Percentiles rank a stretch among this genome's conserved stretches.
Evolutionary conservation across 495 filamentous ascomycete species (phyloP).

Genomic region (Neurospora tetraspora): DNA sequence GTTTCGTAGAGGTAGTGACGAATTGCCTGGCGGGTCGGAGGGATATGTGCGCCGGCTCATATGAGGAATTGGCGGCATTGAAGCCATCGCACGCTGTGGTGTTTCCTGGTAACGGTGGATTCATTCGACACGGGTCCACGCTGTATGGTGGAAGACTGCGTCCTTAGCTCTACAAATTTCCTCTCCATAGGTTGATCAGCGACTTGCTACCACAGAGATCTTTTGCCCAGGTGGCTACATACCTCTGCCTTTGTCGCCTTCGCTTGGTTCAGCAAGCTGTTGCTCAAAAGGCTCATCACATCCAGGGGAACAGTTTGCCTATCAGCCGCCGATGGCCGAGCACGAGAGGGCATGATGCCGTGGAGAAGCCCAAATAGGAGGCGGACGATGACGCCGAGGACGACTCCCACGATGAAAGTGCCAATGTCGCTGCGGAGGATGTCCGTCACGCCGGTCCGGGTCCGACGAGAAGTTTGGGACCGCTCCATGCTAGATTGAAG

Average conservation of each 20-base stretch:
- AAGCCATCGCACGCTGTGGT: not conserved
- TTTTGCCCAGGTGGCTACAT: not conserved
- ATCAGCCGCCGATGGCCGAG: not conserved
- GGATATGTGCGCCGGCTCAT: too few species aligned
- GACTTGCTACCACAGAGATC: not conserved
- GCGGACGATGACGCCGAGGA: not conserved
- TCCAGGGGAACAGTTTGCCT: not conserved
- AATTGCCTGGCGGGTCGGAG: too few species aligned
- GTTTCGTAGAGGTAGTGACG: not conserved
- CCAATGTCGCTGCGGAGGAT: too few species aligned
- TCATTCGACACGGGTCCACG: not conserved
- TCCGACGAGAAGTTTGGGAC: not conserved
- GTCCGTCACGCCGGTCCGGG: too few species aligned
- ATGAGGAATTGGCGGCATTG: not conserved
- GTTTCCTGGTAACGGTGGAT: not conserved
- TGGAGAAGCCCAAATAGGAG: not conserved
- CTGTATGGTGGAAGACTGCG: too few species aligned
- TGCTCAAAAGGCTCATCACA: not conserved
- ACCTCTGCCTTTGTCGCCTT: not conserved
- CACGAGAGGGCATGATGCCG: not conserved
- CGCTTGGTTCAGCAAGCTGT: not conserved
- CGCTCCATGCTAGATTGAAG: not conserved
- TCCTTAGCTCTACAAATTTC: too few species aligned
- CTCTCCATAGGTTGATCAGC: not conserved
- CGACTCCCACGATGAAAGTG: not conserved